Conservation (phyloP, 78 protist species). For the Andalucia godoyi region DNA sequence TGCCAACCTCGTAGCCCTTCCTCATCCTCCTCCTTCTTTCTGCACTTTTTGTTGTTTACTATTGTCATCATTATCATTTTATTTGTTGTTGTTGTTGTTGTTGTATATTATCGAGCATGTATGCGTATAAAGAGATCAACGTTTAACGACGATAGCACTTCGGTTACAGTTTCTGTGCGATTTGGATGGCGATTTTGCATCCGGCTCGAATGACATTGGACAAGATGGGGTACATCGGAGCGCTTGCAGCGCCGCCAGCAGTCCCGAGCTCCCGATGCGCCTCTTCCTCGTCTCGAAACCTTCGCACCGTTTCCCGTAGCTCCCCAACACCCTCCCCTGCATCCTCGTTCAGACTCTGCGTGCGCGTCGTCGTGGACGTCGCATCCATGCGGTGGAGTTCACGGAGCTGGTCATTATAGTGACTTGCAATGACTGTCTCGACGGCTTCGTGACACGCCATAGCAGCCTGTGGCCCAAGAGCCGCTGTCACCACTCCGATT, state of each 20-base stretch:
- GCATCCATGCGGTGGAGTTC: slow-evolving; percentile 20
- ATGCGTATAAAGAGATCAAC: no score
- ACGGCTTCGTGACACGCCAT: slow-evolving; percentile 72
- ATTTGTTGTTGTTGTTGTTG: no score
- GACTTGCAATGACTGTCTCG: slow-evolving; percentile 59
- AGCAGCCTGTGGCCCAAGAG: slow-evolving; percentile 65
- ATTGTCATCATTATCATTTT: no score
- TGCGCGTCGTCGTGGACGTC: no score
- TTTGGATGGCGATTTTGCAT: slow-evolving; percentile 1
- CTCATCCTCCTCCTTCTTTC: no score
- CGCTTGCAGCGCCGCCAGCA: not conserved
- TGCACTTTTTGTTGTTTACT: no score
- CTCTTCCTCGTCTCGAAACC: not conserved
- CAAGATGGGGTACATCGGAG: not conserved
- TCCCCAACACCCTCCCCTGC: no score
- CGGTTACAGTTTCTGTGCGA: not conserved
- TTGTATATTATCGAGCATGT: no score
- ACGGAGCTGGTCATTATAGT: slow-evolving; percentile 61
- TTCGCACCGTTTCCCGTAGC: not conserved
- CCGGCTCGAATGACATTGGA: not conserved
- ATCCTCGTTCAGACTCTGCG: no score
- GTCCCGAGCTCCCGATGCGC: not conserved
- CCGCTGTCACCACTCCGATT: slow-evolving; percentile 41
- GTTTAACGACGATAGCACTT: no score
- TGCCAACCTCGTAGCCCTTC: no score